Base-by-base conservation (phyloP, 2,329 filamentous ascomycete species). In the Trichoderma koningii region DNA sequence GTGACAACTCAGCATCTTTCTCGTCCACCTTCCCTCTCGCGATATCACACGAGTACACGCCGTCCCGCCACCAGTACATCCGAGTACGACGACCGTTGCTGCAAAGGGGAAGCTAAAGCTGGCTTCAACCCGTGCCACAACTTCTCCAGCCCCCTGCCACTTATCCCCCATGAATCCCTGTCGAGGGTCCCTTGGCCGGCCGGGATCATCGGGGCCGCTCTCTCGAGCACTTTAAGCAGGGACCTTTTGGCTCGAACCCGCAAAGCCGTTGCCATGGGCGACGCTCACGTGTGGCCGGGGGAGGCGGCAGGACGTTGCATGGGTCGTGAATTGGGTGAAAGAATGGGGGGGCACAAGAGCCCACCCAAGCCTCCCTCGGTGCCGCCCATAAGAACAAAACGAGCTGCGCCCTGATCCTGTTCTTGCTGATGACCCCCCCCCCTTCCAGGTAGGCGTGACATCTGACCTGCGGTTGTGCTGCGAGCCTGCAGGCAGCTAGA, bases 301-400 rank as follows among this genome's bases (percentile, higher is more conserved):
- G 10, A 26, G 26, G 15, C 34, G 57, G 34, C 34, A 38, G 7
- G 9, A 14, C 26, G 23, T 23, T 23, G 59, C 28, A 63, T 47
- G 50, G 50, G 5, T 50, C 14, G 7, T 38, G 34, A 23, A 23
- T 23, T 9, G 7, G 7, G 7, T 30, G 30, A 7, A 3, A 2
- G 30, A 30, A 30, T 30, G 30, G 30, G 30, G 6, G 30, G 7
- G 10, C n/a, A 4, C 7, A 5, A 10, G 30, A 34, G 30, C 30
- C 34, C 34, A 38, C 34, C 34, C 34, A 38, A 38, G 34, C 34
- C 34, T 38, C 34, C 42, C 26, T 26, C 21, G 19, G 23, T 21
- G 41, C 23, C 48, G 30, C 30, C 45, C 59, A 63, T 63, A 63
- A 63, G 30, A 63, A 47, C 59, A 63, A 63, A 63, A 63, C 59